Evolutionary conservation across 441 rosid species (phyloP).

Genomic region (Aleurites moluccanus): DNA sequence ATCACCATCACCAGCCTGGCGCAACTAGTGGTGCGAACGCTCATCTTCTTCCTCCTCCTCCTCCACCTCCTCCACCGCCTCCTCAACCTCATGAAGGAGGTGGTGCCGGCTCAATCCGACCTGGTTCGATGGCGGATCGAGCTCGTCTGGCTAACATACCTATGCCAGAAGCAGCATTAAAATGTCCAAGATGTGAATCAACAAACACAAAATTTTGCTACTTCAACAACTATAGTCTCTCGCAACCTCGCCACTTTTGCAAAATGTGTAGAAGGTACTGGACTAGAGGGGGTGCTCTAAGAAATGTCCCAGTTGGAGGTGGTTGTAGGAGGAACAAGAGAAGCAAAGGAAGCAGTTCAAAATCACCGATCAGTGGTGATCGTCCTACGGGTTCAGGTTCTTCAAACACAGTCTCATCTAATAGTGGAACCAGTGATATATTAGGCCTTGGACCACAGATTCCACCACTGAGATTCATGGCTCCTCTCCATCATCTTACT

Average conservation of each 20-base stretch:
- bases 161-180: conserved; percentile 67
- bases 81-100: conserved; percentile 54
- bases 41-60: conserved; percentile 46
- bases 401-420: conserved; percentile 42
- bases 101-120: conserved; percentile 62
- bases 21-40: conserved; percentile 29
- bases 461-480: conserved; percentile 60
- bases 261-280: conserved; percentile 93
- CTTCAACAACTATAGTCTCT: conserved; percentile 92
- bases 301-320: conserved; percentile 89
- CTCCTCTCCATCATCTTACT: conserved; percentile 49
- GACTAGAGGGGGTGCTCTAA: conserved; percentile 93
- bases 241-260: conserved; percentile 98
- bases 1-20: conserved; percentile 29
- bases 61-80: conserved; percentile 53
- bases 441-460: conserved; percentile 51
- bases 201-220: conserved; percentile 92
- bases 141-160: conserved; percentile 82
- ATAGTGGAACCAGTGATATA: conserved; percentile 42
- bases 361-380: conserved; percentile 45
- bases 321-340: conserved; percentile 91
- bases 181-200: conserved; percentile 95
- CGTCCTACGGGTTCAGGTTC: conserved; percentile 43
- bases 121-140: conserved; percentile 90
- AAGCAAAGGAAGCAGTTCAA: conserved; percentile 60